Conservation (phyloP, 176 grass and related monocot species). For the Ampelocalamus luodianensis region DNA sequence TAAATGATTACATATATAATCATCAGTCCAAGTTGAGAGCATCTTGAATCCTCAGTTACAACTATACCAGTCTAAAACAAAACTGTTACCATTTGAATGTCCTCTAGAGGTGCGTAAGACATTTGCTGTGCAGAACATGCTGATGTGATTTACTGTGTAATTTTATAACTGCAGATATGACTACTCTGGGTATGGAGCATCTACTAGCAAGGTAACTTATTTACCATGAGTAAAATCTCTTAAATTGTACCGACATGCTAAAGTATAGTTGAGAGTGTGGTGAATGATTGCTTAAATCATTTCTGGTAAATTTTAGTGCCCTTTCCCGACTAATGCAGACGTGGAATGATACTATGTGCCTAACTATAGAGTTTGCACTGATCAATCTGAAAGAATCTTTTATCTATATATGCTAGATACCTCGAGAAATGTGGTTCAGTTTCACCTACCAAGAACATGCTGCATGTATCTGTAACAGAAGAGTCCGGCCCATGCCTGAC, state of each 20-base stretch:
- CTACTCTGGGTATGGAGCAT: constrained; percentile 96
- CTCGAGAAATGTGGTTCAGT: constrained; percentile 37
- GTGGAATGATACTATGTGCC: neutral
- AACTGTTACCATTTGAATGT: neutral
- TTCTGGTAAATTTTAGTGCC: neutral
- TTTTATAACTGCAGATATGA: constrained; percentile 77
- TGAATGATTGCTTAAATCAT: neutral
- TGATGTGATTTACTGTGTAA: constrained; percentile 34
- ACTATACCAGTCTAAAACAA: neutral
- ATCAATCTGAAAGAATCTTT: neutral
- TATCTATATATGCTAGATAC: constrained; percentile 30
- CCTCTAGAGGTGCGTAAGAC: constrained; percentile 15
- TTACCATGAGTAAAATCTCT: constrained; percentile 2
- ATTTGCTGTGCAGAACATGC: neutral
- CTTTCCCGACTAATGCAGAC: neutral
- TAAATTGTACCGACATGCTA: neutral
- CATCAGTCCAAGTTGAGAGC: neutral
- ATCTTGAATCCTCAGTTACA: constrained; percentile 16
- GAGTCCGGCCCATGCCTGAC: constrained; percentile 31
- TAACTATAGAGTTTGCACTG: constrained; percentile 20
- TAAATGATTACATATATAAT: constrained; percentile 18
- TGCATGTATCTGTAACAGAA: constrained; percentile 22
- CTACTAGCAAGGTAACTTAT: constrained; percentile 75
- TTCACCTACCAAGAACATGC: constrained; percentile 43
- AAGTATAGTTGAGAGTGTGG: neutral